These are phyloP conservation scores for Colletotrichum sp. DNA, from an alignment of 2,329 filamentous ascomycete genomes.

Conservation along the genomic window DNA sequence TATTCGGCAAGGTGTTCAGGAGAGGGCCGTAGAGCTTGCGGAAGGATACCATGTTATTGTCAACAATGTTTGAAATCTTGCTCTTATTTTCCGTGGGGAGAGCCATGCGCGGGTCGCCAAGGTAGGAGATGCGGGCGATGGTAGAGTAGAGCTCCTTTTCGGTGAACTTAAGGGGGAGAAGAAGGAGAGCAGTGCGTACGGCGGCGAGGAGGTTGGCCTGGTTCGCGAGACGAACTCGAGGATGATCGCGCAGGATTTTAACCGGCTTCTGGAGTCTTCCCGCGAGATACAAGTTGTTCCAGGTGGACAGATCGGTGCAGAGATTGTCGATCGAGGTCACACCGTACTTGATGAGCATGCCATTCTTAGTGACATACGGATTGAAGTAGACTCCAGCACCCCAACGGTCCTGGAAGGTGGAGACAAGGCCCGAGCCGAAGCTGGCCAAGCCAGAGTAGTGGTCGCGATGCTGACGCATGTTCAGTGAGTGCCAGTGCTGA, in stretches of 20 bases:
- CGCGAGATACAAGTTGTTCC: conserved; percentile 96
- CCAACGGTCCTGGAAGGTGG: conserved; percentile 82
- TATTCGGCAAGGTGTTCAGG: conserved; percentile 88
- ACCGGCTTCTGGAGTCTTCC: conserved; percentile 96
- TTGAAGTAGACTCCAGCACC: conserved; percentile 98
- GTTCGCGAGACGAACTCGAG: conserved; percentile 89
- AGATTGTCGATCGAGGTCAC: conserved; percentile 94
- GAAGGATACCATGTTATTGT: conserved; percentile 90
- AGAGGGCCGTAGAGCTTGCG: conserved; percentile 88
- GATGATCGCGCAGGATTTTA: conserved; percentile 95
- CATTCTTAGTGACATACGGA: conserved; percentile 92
- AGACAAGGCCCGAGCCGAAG: conserved; percentile 84
- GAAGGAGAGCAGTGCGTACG: conserved; percentile 84
- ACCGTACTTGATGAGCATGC: conserved; percentile 96
- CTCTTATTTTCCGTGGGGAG: conserved; percentile 88
- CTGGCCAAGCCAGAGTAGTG: conserved; percentile 90
- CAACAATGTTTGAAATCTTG: conserved; percentile 94
- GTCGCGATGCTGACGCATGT: conserved; percentile 84
- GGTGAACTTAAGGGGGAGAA: conserved; percentile 83
- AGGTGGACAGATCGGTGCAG: conserved; percentile 83
- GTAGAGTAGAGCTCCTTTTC: conserved; percentile 89
- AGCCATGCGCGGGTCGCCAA: conserved; percentile 95
- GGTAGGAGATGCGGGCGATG: conserved; percentile 91
- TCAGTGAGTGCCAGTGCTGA: conserved; percentile 96
- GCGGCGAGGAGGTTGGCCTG: conserved; percentile 95